phyloP scores from a whole-genome alignment of 441 rosid species.

The Metrosideros polymorpha region DNA sequence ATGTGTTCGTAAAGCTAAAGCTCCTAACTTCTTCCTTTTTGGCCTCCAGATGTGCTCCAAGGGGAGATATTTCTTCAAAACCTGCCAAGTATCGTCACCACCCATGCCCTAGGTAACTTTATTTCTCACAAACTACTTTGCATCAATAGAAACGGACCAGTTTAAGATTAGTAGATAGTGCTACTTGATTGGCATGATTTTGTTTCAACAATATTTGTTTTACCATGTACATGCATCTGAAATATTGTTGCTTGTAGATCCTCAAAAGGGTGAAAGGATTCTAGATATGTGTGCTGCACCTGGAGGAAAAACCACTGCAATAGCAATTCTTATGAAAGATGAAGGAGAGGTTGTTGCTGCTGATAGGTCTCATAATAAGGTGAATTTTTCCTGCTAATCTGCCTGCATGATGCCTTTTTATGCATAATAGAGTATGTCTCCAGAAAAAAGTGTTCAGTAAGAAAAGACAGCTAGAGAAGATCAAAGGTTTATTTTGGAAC shows the following conservation, averaged over 20 bases:
- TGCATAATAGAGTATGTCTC: background rate
- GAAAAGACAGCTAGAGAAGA: background rate
- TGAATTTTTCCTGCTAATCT: slow-evolving; percentile 2
- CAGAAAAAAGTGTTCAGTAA: background rate
- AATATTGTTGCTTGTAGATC: slow-evolving; percentile 39
- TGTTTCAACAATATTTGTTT: background rate
- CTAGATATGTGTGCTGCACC: slow-evolving; percentile 99
- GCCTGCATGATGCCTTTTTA: background rate
- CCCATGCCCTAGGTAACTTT: slow-evolving; percentile 79
- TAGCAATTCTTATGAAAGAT: slow-evolving; percentile 81
- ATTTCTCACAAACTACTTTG: background rate
- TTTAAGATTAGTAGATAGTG: background rate
- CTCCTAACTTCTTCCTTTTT: background rate
- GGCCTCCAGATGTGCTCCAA: slow-evolving; percentile 66
- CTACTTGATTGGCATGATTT: background rate
- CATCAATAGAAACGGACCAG: background rate
- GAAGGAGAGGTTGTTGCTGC: slow-evolving; percentile 87
- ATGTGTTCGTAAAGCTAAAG: background rate
- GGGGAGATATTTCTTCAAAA: slow-evolving; percentile 97
- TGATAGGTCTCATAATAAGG: slow-evolving; percentile 98
- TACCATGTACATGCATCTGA: background rate
- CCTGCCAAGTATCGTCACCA: slow-evolving; percentile 79
- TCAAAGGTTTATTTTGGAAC: background rate
- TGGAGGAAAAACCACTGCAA: slow-evolving; percentile 96
- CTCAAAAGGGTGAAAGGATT: slow-evolving; percentile 85